phyloP scores from a whole-genome alignment of 1,284 basidiomycete genomes.

The Tetrapyrgos nigripes region DNA sequence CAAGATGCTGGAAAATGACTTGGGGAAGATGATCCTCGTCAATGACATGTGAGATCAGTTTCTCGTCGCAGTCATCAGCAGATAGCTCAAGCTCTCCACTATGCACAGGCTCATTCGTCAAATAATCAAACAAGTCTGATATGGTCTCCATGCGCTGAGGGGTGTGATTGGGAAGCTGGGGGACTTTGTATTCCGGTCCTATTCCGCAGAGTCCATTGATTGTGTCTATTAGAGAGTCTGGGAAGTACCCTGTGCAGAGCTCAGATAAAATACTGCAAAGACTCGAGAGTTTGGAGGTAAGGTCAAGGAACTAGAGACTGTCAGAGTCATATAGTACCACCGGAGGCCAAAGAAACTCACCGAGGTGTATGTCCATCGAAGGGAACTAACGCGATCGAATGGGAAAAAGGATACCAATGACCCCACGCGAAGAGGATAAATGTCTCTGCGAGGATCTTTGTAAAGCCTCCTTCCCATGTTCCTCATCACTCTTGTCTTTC shows the following conservation, averaged over 20 bases:
- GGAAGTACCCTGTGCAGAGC: too few relatives aligned
- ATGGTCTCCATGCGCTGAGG: background rate
- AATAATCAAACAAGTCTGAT: background rate
- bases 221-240: too few relatives aligned
- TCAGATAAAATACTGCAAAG: too few relatives aligned
- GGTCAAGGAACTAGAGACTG: too few relatives aligned
- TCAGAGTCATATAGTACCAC: too few relatives aligned
- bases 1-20: background rate
- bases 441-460: background rate
- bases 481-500: background rate
- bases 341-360: background rate
- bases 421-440: background rate
- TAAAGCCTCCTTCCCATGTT: background rate
- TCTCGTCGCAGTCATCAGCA: background rate
- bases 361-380: background rate
- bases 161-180: too few relatives aligned
- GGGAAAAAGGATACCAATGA: background rate
- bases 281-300: too few relatives aligned
- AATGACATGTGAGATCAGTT: background rate
- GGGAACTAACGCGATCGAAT: background rate
- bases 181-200: too few relatives aligned
- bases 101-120: background rate
- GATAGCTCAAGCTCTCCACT: background rate
- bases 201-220: too few relatives aligned
- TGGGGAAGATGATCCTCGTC: background rate